These are phyloP conservation scores for Stephania cephalantha DNA, from an alignment of 164 flowering plant species.

Conservation along the genomic window DNA sequence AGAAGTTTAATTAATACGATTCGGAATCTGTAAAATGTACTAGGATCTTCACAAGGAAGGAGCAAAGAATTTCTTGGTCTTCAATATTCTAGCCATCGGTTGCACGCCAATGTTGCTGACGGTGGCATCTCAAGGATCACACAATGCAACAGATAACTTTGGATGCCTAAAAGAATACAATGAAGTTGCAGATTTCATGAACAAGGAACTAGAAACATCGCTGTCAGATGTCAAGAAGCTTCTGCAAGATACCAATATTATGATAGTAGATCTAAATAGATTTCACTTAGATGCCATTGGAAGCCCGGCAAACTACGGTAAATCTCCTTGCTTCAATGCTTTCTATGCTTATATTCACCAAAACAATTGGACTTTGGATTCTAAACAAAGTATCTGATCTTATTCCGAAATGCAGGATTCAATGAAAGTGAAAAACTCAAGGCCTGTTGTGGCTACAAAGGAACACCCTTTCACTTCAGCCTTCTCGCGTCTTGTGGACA, in stretches of 20 bases:
- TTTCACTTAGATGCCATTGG: constrained; percentile 13
- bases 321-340: background rate
- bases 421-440: constrained; percentile 17
- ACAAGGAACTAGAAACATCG: constrained; percentile 10
- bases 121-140: constrained; percentile 14
- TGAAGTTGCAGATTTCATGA: constrained; percentile 14
- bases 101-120: constrained; percentile 14
- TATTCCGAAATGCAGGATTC: constrained; percentile 16
- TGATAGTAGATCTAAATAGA: constrained; percentile 14
- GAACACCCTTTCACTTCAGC: constrained; percentile 17
- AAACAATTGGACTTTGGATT: background rate
- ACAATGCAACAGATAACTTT: constrained; percentile 20
- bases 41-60: constrained; percentile 26
- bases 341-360: background rate
- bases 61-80: constrained; percentile 21
- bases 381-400: background rate
- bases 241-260: constrained; percentile 6
- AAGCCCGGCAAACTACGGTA: constrained; percentile 18
- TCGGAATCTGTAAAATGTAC: background rate
- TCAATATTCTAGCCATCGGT: constrained; percentile 21
- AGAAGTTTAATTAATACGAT: too few relatives aligned
- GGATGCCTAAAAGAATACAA: constrained; percentile 25
- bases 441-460: constrained; percentile 22
- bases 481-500: constrained; percentile 16
- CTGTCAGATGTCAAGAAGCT: constrained; percentile 3